Evolutionary conservation across 2,329 filamentous ascomycete species (phyloP), one percentile per base, ranked within the genome.

Genomic region (Apiospora phragmitis): DNA sequence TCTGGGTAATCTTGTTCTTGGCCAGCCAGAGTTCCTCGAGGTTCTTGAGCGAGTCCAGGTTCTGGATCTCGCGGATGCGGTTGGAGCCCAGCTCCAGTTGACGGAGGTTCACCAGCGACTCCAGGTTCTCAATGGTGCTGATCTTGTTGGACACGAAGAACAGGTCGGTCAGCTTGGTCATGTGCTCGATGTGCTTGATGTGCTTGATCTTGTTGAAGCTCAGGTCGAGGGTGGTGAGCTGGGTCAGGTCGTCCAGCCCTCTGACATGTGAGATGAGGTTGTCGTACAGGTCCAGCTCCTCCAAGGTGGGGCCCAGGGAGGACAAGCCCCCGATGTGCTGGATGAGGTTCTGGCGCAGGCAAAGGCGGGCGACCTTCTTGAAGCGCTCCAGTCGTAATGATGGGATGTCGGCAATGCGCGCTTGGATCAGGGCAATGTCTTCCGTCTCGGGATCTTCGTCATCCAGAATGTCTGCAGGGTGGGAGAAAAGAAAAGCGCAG

Each of bases 131-230:
- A 76, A 99, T 98, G 70, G 86, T 91, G 74, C 88, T 88, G 79
- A 99, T 97, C 81, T 96, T 96, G 83, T 99, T 98, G 79, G 97
- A 94, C 67, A 98, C 94, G 76, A 99, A 93, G 81, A 93, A 99
- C 3, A 99, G 80, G 75, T 98, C 94, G 73, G 88, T 92, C 70
- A 98, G 87, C 69, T 94, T 88, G 29, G 85, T 91, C 71, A 99
- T 84, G 77, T 95, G 92, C 71, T 88, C 88, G 74, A 98, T 85
- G 77, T 95, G 91, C 82, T 97, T 97, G 85, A 99, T 97, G 82
- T 98, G 95, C 81, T 97, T 98, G 85, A 99, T 95, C 85, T 98
- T 98, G 86, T 99, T 99, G 89, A 98, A 99, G 81, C 93, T 97
- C 68, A 99, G 87, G 80, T 99, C 96, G 69, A 99, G 89, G 70